Conservation (phyloP, 805 yeast species). For the Candida palmyrensis region DNA sequence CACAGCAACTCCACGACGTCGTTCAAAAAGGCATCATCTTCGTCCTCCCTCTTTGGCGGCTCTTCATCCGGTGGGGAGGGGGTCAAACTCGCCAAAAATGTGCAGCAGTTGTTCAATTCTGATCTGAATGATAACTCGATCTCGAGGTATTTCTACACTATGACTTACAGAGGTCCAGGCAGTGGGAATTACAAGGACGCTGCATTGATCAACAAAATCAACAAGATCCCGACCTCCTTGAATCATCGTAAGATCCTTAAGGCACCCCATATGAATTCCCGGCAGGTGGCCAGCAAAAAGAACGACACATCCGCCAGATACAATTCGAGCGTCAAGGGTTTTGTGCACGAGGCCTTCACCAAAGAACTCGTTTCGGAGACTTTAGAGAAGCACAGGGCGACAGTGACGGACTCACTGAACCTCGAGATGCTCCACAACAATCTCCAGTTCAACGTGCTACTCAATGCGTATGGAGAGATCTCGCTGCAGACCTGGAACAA, state of each 20-base stretch:
- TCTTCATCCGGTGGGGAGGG: not conserved
- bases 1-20: slow-evolving; percentile 2
- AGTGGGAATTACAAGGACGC: slow-evolving; percentile 43
- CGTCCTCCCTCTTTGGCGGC: slow-evolving; percentile 3
- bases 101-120: slow-evolving; percentile 28
- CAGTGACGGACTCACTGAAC: slow-evolving; percentile 32
- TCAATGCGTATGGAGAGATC: slow-evolving; percentile 35
- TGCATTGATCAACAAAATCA: slow-evolving; percentile 34
- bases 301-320: slow-evolving; percentile 6
- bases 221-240: slow-evolving; percentile 24
- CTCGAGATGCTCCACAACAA: slow-evolving; percentile 41
- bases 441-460: slow-evolving; percentile 33
- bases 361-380: slow-evolving; percentile 25
- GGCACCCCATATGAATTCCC: slow-evolving; percentile 14
- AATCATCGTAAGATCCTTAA: slow-evolving; percentile 4
- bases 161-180: slow-evolving; percentile 41
- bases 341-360: slow-evolving; percentile 29
- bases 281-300: slow-evolving; percentile 12
- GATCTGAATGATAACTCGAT: slow-evolving; percentile 29
- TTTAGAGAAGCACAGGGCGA: slow-evolving; percentile 22
- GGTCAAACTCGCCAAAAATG: slow-evolving; percentile 24
- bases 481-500: slow-evolving; percentile 35
- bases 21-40: slow-evolving; percentile 1
- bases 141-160: slow-evolving; percentile 35
- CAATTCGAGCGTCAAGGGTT: slow-evolving; percentile 30